Evolutionary conservation across 768 basidiomycete species (phyloP).

Genomic region (Artomyces pyxidatus): DNA sequence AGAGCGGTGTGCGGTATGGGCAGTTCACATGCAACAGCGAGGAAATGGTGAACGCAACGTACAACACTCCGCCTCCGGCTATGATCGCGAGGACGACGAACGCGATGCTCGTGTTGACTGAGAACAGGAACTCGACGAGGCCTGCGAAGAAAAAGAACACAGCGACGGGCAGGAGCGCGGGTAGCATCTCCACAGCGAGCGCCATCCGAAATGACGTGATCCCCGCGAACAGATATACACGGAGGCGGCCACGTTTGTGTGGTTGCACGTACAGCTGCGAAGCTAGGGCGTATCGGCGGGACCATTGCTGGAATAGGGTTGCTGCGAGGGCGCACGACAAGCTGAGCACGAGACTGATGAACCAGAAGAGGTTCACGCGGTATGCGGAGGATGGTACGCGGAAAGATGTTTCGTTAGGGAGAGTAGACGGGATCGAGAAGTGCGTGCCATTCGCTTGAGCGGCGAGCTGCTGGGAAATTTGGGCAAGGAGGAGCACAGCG

Average conservation of each 20-base stretch:
- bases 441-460: not conserved
- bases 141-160: slow-evolving; percentile 10
- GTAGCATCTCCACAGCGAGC: slow-evolving; percentile 10
- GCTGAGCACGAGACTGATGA: slow-evolving; percentile 10
- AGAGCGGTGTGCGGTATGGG: slow-evolving; percentile 12
- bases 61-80: not conserved
- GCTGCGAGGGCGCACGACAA: slow-evolving; percentile 9
- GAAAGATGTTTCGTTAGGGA: not conserved
- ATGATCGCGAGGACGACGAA: not conserved
- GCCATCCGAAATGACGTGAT: slow-evolving; percentile 5
- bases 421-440: not conserved
- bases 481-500: not conserved
- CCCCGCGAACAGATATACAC: slow-evolving; percentile 5
- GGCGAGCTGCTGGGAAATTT: slow-evolving; percentile 6
- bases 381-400: not conserved
- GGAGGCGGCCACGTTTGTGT: slow-evolving; percentile 10
- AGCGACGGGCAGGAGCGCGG: slow-evolving; percentile 11
- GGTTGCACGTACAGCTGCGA: slow-evolving; percentile 3
- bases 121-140: slow-evolving; percentile 7
- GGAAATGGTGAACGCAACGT: slow-evolving; percentile 6
- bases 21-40: slow-evolving; percentile 6
- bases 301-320: slow-evolving; percentile 8
- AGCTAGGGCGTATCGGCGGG: slow-evolving; percentile 7
- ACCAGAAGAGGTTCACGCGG: slow-evolving; percentile 9
- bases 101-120: slow-evolving; percentile 6